Conservation (phyloP, 1,284 basidiomycete genomes). For the Sanghuangporus baumii region DNA sequence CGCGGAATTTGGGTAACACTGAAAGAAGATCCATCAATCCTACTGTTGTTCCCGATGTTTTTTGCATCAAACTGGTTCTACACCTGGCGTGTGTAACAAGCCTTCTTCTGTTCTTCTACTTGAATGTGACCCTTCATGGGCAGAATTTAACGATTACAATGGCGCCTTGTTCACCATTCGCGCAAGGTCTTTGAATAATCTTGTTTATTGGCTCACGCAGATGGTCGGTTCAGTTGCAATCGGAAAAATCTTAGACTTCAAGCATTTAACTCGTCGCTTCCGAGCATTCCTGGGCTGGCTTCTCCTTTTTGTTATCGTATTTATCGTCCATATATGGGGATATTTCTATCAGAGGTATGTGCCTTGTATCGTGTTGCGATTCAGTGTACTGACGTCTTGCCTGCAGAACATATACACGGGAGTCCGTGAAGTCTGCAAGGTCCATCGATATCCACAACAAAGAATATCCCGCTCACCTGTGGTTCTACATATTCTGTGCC, state of each 20-base stretch:
- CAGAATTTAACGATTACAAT: slow-evolving; percentile 36
- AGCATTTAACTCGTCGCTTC: slow-evolving; percentile 37
- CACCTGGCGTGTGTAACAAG: slow-evolving; percentile 27
- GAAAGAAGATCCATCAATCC: slow-evolving; percentile 30
- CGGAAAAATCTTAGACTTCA: slow-evolving; percentile 26
- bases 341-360: slow-evolving; percentile 65
- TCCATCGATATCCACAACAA: slow-evolving; percentile 27
- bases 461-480: slow-evolving; percentile 30
- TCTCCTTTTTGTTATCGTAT: slow-evolving; percentile 54
- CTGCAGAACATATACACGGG: slow-evolving; percentile 54
- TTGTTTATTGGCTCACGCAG: slow-evolving; percentile 35
- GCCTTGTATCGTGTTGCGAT: not conserved
- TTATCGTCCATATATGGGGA: slow-evolving; percentile 61
- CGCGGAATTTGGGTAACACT: slow-evolving; percentile 30
- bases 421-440: slow-evolving; percentile 22
- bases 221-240: slow-evolving; percentile 36
- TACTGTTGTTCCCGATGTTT: slow-evolving; percentile 36
- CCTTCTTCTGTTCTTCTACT: not conserved
- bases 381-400: not conserved
- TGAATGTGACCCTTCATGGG: not conserved
- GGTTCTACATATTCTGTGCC: slow-evolving; percentile 37
- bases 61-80: slow-evolving; percentile 35
- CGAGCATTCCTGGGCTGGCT: slow-evolving; percentile 62
- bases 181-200: slow-evolving; percentile 33
- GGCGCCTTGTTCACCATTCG: slow-evolving; percentile 35